Evolutionary conservation across 2,329 filamentous ascomycete genomes (phyloP).

Genomic region (Chaetomium sp.): DNA sequence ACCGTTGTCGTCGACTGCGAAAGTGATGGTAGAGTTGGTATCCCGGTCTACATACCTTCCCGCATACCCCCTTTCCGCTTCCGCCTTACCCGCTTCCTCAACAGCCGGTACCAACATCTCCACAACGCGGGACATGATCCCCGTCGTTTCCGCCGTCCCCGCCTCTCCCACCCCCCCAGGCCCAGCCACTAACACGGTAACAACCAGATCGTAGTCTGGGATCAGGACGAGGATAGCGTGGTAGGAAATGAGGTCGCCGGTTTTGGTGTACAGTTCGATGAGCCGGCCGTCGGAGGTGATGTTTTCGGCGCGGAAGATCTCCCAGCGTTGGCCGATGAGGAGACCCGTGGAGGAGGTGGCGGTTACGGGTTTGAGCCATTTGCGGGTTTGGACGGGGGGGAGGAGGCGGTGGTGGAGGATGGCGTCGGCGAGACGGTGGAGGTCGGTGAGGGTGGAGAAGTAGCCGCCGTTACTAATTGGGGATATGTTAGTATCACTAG

Average conservation of each 20-base stretch:
- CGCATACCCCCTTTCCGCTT: constrained; percentile 28
- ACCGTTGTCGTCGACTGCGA: constrained; percentile 29
- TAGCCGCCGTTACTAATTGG: constrained; percentile 33
- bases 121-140: constrained; percentile 27
- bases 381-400: constrained; percentile 32
- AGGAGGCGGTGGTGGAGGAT: constrained; percentile 39
- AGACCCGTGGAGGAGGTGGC: constrained; percentile 33
- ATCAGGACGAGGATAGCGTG: constrained; percentile 35
- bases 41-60: constrained; percentile 34
- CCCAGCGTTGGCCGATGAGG: constrained; percentile 41
- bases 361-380: constrained; percentile 40
- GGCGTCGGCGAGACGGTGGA: constrained; percentile 36
- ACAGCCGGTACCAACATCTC: constrained; percentile 34
- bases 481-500: no score
- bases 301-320: constrained; percentile 36
- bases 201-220: constrained; percentile 40
- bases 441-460: constrained; percentile 37
- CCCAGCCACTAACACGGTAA: constrained; percentile 35
- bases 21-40: constrained; percentile 35
- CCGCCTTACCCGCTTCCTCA: constrained; percentile 35
- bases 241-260: constrained; percentile 38
- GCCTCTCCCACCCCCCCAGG: constrained; percentile 10
- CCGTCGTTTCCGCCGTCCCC: background rate
- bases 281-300: constrained; percentile 34
- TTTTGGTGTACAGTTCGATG: constrained; percentile 43